These are phyloP conservation scores for Acanthamoeba polyphaga DNA, from an alignment of 208 protist genomes.

Conservation along the genomic window DNA sequence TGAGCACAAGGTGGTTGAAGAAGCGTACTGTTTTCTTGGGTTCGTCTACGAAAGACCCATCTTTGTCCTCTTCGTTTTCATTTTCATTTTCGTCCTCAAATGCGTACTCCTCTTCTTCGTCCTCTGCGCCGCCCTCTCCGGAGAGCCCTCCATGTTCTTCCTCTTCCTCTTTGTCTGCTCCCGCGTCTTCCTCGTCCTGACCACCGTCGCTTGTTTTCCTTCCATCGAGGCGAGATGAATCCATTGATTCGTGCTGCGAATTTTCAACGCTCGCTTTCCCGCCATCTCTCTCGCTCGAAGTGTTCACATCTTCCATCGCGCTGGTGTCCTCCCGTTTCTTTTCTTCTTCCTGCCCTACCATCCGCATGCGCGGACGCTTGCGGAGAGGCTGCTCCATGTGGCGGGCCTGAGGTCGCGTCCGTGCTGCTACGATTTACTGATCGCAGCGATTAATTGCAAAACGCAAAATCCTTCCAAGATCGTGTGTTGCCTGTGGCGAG, in stretches of 20 bases:
- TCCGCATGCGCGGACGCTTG: neutral
- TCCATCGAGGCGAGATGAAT: neutral
- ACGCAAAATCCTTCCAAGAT: neutral
- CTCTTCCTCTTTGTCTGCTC: neutral
- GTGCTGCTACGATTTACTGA: neutral
- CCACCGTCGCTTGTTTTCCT: neutral
- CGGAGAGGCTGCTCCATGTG: slow-evolving; percentile 7
- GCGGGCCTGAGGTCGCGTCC: neutral
- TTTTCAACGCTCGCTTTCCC: neutral
- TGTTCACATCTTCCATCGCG: neutral
- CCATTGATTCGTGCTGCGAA: slow-evolving; percentile 4
- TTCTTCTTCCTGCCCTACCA: neutral
- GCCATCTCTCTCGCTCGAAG: neutral
- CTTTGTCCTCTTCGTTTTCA: neutral
- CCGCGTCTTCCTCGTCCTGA: neutral
- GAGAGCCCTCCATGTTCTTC: neutral
- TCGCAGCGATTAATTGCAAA: slow-evolving; percentile 8
- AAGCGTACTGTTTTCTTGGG: neutral
- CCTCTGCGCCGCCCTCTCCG: neutral
- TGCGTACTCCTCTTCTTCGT: neutral
- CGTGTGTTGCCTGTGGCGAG: neutral
- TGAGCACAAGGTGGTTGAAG: no score
- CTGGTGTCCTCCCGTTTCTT: neutral
- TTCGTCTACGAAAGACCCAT: neutral
- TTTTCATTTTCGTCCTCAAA: slow-evolving; percentile 6